Conservation (phyloP, 2,329 filamentous ascomycete species). For the Calonectria crousiana region DNA sequence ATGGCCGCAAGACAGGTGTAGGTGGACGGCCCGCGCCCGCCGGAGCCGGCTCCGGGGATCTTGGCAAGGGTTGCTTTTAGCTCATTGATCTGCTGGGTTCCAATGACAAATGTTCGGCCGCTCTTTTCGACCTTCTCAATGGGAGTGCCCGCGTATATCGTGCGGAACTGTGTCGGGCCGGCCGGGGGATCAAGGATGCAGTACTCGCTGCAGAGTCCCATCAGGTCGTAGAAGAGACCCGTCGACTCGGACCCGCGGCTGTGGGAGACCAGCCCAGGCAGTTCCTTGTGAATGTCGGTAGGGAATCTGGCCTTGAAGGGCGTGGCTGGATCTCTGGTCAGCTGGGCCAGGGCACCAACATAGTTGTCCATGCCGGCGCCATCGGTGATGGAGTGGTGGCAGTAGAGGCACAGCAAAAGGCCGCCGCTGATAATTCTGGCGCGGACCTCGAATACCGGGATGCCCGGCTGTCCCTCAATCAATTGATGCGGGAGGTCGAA, state of each 20-base stretch:
- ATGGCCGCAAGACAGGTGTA: background rate
- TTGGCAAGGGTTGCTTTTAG: background rate
- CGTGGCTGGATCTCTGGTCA: background rate
- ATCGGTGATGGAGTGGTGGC: conserved; percentile 11
- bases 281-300: background rate
- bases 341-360: background rate
- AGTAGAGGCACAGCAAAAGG: background rate
- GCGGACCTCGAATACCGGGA: conserved; percentile 7
- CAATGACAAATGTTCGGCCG: background rate
- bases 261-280: background rate
- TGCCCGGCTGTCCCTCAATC: background rate
- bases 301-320: background rate
- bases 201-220: background rate
- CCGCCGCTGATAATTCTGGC: conserved; percentile 1
- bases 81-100: background rate
- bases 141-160: background rate
- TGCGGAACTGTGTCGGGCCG: background rate
- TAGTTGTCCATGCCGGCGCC: background rate
- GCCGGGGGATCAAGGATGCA: background rate
- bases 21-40: background rate
- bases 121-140: background rate
- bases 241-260: background rate
- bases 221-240: background rate
- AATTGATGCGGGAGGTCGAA: conserved; percentile 3
- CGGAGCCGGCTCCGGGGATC: background rate